Base-by-base conservation (phyloP, 1,139 yeast genomes). In the Blastobotrys aristatus region DNA sequence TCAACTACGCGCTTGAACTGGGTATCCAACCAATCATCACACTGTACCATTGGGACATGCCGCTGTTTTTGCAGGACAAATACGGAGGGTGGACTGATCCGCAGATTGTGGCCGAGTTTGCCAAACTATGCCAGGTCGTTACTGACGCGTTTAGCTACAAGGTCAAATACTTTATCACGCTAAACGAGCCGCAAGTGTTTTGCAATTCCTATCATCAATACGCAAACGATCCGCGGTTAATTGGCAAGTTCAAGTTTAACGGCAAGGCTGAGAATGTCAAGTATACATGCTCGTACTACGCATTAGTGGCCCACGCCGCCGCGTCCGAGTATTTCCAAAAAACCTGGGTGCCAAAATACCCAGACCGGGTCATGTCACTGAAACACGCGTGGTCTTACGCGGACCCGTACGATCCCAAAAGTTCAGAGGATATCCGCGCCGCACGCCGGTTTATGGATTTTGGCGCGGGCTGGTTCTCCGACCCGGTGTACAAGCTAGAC, bases 111-210 rank as follows among this genome's bases (percentile, higher is more conserved):
- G 65, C 65, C 6, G 70, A 68, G 22, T 69, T 67, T 52, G 66
- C 58, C 29, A 53, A 61, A 42, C 69, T 67, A 49, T 68, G 70
- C 32, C 59, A 64, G 34, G 60, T 64, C 13, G 60, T 68, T 17
- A 60, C 68, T 50, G 55, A 67, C 30, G 68, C 67, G 40, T 59
- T 59, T 43, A 67, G 67, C 13, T 67, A 66, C 34, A 62, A 68
- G 49, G 72, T 69, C 17, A 62, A 65, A 5, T 33, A 56, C 14
- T 67, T 65, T 61, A 49, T 67, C 43, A 61, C 67, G 2, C 55
- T 64, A 45, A 67, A 67, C 53, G 70, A 67, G 48, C 71, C 71
- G 6, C 48, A 54, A 18, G 42, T 57, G 22, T 47, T 31, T 31
- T 47, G 50, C 32, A 29, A 22, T 8, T 13, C 24, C 17, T 40